Conservation (phyloP, 106 monocot species). For the Phalaenopsis aphrodite region DNA sequence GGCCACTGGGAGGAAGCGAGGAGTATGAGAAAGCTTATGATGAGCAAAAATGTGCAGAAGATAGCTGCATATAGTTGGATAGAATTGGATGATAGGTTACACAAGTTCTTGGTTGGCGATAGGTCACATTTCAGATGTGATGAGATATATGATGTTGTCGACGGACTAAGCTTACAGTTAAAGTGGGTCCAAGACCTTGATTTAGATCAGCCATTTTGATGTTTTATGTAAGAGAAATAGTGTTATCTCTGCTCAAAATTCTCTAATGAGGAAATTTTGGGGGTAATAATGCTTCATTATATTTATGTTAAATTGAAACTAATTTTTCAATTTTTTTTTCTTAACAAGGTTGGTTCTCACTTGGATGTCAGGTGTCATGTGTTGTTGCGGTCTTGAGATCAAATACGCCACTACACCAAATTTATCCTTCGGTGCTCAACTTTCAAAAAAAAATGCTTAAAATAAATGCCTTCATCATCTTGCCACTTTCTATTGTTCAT, state of each 20-base stretch:
- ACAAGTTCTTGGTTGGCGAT: constrained; percentile 76
- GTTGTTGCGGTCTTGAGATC: too few species aligned
- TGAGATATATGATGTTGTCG: constrained; percentile 49
- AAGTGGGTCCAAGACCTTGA: constrained; percentile 26
- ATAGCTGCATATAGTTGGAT: constrained; percentile 86
- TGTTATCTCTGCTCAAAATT: neutral
- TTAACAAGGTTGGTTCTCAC: too few species aligned
- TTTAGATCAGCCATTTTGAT: constrained; percentile 21
- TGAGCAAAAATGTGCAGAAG: constrained; percentile 57
- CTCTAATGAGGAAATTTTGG: neutral
- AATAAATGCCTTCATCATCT: too few species aligned
- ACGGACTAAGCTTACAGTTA: constrained; percentile 42
- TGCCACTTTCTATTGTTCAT: too few species aligned
- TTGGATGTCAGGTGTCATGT: too few species aligned
- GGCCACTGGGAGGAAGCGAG: constrained; percentile 75
- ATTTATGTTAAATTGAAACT: too few species aligned
- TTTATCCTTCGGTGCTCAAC: too few species aligned
- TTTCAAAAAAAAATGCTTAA: too few species aligned
- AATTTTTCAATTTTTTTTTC: too few species aligned
- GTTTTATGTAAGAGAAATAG: neutral
- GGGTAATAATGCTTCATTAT: neutral
- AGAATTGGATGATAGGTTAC: constrained; percentile 50
- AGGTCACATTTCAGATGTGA: constrained; percentile 48
- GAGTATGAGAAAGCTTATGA: constrained; percentile 63
- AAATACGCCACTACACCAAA: too few species aligned